Base-by-base conservation (phyloP, 2,329 filamentous ascomycete genomes). In the Cercospora sp. region DNA sequence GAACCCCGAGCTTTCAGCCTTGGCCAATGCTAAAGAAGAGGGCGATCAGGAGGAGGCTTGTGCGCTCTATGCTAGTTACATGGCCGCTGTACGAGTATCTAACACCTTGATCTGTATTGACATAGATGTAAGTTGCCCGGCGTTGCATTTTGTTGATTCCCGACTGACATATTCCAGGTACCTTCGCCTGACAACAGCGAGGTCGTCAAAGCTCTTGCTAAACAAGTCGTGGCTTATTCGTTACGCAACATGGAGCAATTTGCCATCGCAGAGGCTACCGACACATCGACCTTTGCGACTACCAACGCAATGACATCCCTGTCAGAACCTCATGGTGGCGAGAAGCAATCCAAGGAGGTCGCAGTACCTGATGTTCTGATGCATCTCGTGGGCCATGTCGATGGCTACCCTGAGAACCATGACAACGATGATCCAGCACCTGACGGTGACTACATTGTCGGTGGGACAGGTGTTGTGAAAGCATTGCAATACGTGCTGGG, bases 391-490 rank as follows among this genome's bases (percentile, higher is more conserved):
- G 94, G 94, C 4, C 87, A 92, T 73, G 86, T 83, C 77, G 79
- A 87, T 77, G 79, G 86, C 76, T 73, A 80, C 73, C 71, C 85
- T 9, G 78, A 80, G 13, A 83, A 81, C 59, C 79, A 87, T 24
- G 88, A 90, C 57, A 87, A 90, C 24, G 85, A 88, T 53, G 88
- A 90, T 2, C 84, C 89, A 10, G 90, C 93, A 6, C 91, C 93
- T 0, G 93, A 97, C 72, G 91, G 97, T 67, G 93, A 97, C 79
- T 98, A 98, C 79, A 93, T 98, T 55, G 95, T 98, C 75, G 94
- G 94, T 21, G 94, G 94, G 16, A 97, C 93, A 0, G 95, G 94
- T 28, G 93, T 99, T 1, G 94, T 97, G 60, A 97, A 97, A 81
- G 95, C 95, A 4, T 84, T 99, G 57, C 90, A 92, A 64, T 96